Conservation (phyloP, 306 rosid genomes). For the Nissolia schottii region DNA sequence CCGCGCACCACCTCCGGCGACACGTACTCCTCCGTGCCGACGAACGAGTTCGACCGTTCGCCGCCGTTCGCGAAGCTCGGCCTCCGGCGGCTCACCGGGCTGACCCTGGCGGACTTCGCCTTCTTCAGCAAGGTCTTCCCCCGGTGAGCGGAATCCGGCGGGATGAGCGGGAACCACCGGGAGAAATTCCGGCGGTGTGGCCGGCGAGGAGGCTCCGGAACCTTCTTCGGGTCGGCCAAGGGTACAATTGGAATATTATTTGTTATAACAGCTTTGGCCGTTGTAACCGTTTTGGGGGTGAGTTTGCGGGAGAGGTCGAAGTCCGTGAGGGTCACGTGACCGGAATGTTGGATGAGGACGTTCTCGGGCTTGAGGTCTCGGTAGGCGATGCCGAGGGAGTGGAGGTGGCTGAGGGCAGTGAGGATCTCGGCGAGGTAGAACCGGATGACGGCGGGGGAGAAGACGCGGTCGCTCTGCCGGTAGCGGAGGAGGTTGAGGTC, state of each 20-base stretch:
- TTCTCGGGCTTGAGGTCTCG: slow-evolving; percentile 95
- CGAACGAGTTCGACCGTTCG: slow-evolving; percentile 86
- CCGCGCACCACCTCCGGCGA: slow-evolving; percentile 92
- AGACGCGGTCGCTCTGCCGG: slow-evolving; percentile 70
- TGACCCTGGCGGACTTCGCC: slow-evolving; percentile 82
- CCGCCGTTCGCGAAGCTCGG: slow-evolving; percentile 72
- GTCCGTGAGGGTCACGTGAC: slow-evolving; percentile 92
- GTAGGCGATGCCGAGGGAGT: slow-evolving; percentile 73
- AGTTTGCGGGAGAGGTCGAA: slow-evolving; percentile 80
- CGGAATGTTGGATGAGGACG: slow-evolving; percentile 70
- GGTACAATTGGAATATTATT: neutral
- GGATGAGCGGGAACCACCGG: slow-evolving; percentile 48
- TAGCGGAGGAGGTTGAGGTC: slow-evolving; percentile 84
- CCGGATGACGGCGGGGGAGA: slow-evolving; percentile 70
- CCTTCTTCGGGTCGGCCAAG: neutral
- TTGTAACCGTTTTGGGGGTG: slow-evolving; percentile 19
- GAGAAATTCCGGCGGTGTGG: slow-evolving; percentile 46
- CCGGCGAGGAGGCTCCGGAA: slow-evolving; percentile 28
- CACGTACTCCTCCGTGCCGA: slow-evolving; percentile 92
- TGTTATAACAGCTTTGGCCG: neutral
- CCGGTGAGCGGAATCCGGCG: neutral
- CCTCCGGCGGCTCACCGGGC: slow-evolving; percentile 77
- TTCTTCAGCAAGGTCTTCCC: slow-evolving; percentile 41
- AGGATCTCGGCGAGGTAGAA: slow-evolving; percentile 82
- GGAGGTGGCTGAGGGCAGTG: slow-evolving; percentile 82